These are phyloP conservation scores for Tetradesmus lagerheimii DNA, from an alignment of 139 green algal species.

Conservation along the genomic window DNA sequence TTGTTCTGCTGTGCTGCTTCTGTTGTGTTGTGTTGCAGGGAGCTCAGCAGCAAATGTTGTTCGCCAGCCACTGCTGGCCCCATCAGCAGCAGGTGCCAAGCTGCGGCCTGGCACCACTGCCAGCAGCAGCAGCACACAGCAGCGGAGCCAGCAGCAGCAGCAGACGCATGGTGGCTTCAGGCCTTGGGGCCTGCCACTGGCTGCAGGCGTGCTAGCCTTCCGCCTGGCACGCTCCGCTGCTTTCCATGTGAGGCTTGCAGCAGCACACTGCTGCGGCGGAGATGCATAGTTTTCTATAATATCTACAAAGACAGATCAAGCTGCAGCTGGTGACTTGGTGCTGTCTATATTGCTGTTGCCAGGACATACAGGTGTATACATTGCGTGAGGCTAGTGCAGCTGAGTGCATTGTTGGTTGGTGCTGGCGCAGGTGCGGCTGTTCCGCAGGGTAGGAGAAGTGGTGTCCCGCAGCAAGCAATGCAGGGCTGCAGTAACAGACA, in stretches of 20 bases:
- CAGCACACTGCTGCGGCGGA: background rate
- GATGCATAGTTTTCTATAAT: too few species aligned
- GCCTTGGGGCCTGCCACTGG: constrained; percentile 19
- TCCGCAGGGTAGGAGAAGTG: too few species aligned
- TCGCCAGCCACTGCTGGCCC: background rate
- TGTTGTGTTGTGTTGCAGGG: background rate
- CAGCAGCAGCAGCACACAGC: background rate
- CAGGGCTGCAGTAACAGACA: too few species aligned
- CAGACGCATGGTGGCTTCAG: background rate
- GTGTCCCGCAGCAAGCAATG: too few species aligned
- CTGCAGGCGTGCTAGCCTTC: constrained; percentile 2
- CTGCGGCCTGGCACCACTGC: background rate
- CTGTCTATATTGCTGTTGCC: too few species aligned
- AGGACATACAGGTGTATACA: too few species aligned
- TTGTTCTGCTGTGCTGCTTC: background rate
- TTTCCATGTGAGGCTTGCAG: background rate
- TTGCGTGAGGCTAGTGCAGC: too few species aligned
- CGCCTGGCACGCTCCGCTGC: constrained; percentile 14
- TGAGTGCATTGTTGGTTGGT: too few species aligned
- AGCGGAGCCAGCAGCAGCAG: background rate
- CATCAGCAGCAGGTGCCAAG: background rate
- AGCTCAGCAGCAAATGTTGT: background rate
- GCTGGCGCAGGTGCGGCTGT: too few species aligned
- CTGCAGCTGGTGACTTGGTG: background rate
- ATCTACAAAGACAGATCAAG: too few species aligned